Evolutionary conservation across 805 yeast species (phyloP).

Genomic region (Metschnikowia baotianmanensis): DNA sequence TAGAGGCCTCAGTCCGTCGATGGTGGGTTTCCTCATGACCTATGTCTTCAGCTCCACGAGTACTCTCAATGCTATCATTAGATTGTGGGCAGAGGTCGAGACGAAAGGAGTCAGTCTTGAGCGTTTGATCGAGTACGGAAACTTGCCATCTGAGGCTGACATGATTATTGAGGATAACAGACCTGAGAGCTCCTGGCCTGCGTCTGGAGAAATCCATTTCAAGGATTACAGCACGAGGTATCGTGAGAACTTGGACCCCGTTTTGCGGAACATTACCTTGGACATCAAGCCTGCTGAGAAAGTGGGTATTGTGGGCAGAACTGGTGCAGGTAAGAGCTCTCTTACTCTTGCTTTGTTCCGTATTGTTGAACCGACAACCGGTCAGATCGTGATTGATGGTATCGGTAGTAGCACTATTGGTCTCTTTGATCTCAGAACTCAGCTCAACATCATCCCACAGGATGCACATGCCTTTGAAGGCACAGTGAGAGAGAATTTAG

Average conservation of each 20-base stretch:
- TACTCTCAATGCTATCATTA: slow-evolving; percentile 30
- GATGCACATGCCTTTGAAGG: slow-evolving; percentile 48
- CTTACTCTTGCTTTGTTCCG: slow-evolving; percentile 43
- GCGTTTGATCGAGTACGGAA: slow-evolving; percentile 37
- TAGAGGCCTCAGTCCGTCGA: slow-evolving; percentile 29
- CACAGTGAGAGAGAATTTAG: slow-evolving; percentile 39
- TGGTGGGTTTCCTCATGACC: slow-evolving; percentile 39
- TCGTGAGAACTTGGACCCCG: slow-evolving; percentile 44
- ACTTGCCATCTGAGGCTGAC: slow-evolving; percentile 74
- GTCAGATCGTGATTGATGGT: slow-evolving; percentile 36
- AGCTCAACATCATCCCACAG: slow-evolving; percentile 44
- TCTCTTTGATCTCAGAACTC: slow-evolving; percentile 40
- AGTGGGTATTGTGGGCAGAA: slow-evolving; percentile 45
- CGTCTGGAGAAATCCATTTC: slow-evolving; percentile 36
- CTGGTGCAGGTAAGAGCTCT: slow-evolving; percentile 48
- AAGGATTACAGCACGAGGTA: slow-evolving; percentile 40
- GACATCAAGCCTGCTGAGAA: slow-evolving; percentile 38
- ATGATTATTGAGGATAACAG: slow-evolving; percentile 58
- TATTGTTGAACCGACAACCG: slow-evolving; percentile 39
- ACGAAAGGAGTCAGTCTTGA: slow-evolving; percentile 34
- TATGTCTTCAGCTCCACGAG: slow-evolving; percentile 33
- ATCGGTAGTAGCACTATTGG: slow-evolving; percentile 37
- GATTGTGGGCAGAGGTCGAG: slow-evolving; percentile 37
- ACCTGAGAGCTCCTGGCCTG: slow-evolving; percentile 50
- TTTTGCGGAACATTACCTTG: slow-evolving; percentile 38